phyloP scores from a whole-genome alignment of 441 rosid genomes.

The Corymbia citriodora region DNA sequence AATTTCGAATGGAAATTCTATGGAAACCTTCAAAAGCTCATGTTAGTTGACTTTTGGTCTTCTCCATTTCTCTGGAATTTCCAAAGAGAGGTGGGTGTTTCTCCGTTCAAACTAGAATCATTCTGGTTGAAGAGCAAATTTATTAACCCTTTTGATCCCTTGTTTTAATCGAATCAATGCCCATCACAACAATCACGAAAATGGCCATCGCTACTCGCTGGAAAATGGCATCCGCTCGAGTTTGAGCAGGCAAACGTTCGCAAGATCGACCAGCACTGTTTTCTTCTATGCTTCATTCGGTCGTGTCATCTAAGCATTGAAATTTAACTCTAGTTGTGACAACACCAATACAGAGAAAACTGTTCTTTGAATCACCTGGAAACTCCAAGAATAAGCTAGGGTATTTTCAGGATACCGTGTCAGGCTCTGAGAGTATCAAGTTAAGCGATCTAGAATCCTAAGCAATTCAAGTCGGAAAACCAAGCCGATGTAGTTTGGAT shows the following conservation, averaged over 20 bases:
- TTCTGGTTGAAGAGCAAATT: background rate
- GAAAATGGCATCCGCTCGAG: background rate
- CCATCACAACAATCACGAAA: background rate
- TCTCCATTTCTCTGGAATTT: background rate
- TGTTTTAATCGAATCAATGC: background rate
- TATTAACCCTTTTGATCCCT: background rate
- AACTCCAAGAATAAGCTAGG: background rate
- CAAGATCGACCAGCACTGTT: background rate
- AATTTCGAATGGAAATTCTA: background rate
- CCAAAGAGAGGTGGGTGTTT: background rate
- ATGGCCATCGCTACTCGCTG: background rate
- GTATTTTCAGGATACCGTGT: background rate
- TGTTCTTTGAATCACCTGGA: background rate
- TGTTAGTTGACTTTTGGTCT: background rate
- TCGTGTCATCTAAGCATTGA: fast-evolving
- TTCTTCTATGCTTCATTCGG: background rate
- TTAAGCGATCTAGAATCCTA: background rate
- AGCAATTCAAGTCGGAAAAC: background rate
- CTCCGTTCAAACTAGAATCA: background rate
- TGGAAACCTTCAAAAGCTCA: background rate
- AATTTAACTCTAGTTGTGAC: background rate
- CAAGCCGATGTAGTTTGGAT: background rate
- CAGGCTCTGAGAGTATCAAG: background rate
- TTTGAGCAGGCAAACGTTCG: background rate
- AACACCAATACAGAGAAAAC: background rate